Conservation (phyloP, 352 stramenopile genomes). For the Phytophthora hybrid region DNA sequence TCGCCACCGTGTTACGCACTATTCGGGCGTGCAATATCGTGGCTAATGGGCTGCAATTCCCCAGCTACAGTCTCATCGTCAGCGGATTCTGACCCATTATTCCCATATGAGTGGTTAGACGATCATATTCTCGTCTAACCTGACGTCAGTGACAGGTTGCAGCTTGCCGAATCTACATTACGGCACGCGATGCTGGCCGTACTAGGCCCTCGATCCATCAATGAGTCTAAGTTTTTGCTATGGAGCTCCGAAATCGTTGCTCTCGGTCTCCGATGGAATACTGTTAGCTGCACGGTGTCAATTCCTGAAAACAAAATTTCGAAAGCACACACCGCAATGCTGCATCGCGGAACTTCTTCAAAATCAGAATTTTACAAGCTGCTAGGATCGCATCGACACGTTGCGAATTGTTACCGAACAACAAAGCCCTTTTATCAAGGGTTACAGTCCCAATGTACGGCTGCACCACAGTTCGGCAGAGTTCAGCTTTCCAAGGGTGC, state of each 20-base stretch:
- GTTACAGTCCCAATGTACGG: conserved; percentile 7
- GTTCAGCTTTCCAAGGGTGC: background rate
- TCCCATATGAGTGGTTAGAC: conserved; percentile 43
- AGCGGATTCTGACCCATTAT: conserved; percentile 24
- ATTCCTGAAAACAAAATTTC: conserved; percentile 26
- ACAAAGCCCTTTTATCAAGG: conserved; percentile 17
- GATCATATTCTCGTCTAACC: conserved; percentile 39
- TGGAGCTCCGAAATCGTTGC: conserved; percentile 22
- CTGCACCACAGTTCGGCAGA: conserved; percentile 5
- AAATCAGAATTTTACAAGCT: conserved; percentile 27
- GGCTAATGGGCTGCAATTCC: background rate
- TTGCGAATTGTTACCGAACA: conserved; percentile 25
- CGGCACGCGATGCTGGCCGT: conserved; percentile 29
- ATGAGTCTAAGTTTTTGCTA: conserved; percentile 37
- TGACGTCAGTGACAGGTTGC: background rate
- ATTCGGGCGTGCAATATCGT: conserved; percentile 1
- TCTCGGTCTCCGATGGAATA: conserved; percentile 26
- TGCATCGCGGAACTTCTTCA: background rate
- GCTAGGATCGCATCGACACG: conserved; percentile 33
- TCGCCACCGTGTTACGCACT: conserved; percentile 5
- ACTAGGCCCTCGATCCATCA: conserved; percentile 28
- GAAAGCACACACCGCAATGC: conserved; percentile 2
- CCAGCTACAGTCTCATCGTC: background rate
- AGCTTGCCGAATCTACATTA: conserved; percentile 18
- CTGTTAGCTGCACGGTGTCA: conserved; percentile 4